Evolutionary conservation across 768 basidiomycete genomes (phyloP), one percentile per base, ranked within the genome.

Genomic region (Termitomyces sp.): DNA sequence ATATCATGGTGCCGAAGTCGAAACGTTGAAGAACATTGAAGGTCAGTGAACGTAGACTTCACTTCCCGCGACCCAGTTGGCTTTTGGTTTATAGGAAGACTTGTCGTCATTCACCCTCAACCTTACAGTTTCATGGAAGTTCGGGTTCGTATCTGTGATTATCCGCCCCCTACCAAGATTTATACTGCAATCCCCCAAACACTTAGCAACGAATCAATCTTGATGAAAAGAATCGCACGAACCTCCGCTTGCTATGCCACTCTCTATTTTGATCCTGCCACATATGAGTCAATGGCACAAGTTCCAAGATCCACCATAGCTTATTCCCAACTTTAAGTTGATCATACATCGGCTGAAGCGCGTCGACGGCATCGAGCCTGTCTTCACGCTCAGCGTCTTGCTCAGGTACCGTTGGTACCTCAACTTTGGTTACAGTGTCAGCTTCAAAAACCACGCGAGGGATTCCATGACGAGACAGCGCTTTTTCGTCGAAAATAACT

Each of bases 271-370:
- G 61, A 57, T 88, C 83, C 65, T 90, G 88, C 76, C 78, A 86
- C 20, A 72, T 67, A 62, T 76, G 81, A 39, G 64, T 67, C 54
- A 78, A 64, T 16, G 86, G 88, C 0, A 90, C 29, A 27, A 89
- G 70, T 69, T 92, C 90, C 36, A 90, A 69, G n/a, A 88, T 34
- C 88, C 86, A 87, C 90, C 90, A 92, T 1, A 74, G 5, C 20
- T 67, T 69, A 16, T 68, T 67, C 8, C 32, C 44, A 46, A 49
- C 47, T 66, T 72, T 68, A 46, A 92, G 70, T 59, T 74, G 54
- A 61, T 91, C 88, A 59, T 83, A 71, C 2, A 85, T 62, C 1
- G 79, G 80, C 64, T 81, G 70, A n/a, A 82, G 42, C n/a, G 76
- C 77, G 61, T 79, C 78, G 5, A 46, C 36, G n/a, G 61, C 46